A percentile compares a stretch with the other conserved stretches of the same genome.
Evolutionary conservation across 225 moss, liverwort and hornwort species (phyloP).

Genomic region (Anthoceros angustus): DNA sequence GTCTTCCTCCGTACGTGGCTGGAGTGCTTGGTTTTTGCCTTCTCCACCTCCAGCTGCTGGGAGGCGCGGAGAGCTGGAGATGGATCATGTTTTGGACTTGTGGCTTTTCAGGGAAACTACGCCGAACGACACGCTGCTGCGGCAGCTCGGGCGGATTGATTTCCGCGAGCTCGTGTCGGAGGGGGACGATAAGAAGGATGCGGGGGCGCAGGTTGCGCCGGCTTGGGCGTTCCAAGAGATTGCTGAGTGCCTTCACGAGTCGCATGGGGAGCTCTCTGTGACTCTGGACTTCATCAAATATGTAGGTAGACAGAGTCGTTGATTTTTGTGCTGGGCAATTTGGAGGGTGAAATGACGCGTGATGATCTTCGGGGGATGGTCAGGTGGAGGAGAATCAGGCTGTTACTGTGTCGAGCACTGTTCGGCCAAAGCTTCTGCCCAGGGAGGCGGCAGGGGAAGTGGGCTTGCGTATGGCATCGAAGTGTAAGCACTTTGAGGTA

Average conservation of each 20-base stretch:
- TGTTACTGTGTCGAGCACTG: slow-evolving; percentile 69
- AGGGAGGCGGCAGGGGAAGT: slow-evolving; percentile 57
- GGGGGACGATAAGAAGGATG: slow-evolving; percentile 44
- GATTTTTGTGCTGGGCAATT: not conserved
- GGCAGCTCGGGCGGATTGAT: slow-evolving; percentile 76
- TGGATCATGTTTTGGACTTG: not conserved
- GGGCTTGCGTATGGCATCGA: slow-evolving; percentile 63
- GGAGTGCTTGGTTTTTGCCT: not conserved
- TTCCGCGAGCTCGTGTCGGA: slow-evolving; percentile 38
- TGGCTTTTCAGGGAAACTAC: slow-evolving; percentile 45
- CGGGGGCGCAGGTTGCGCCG: slow-evolving; percentile 31
- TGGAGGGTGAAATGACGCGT: slow-evolving; percentile 8
- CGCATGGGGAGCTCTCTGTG: slow-evolving; percentile 73
- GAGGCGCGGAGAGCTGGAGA: not conserved
- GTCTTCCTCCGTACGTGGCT: slow-evolving; percentile 43
- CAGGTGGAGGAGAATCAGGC: slow-evolving; percentile 94
- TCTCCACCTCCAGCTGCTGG: not conserved
- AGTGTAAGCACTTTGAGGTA: slow-evolving; percentile 81
- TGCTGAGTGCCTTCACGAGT: slow-evolving; percentile 72
- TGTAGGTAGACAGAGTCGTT: slow-evolving; percentile 26
- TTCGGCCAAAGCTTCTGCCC: slow-evolving; percentile 62
- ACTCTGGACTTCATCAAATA: slow-evolving; percentile 74
- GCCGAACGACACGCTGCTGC: slow-evolving; percentile 69
- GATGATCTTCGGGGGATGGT: slow-evolving; percentile 6
- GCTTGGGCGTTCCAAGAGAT: slow-evolving; percentile 89